phyloP scores from a whole-genome alignment of 2,329 filamentous ascomycete species.

The Colletotrichum lupini region DNA sequence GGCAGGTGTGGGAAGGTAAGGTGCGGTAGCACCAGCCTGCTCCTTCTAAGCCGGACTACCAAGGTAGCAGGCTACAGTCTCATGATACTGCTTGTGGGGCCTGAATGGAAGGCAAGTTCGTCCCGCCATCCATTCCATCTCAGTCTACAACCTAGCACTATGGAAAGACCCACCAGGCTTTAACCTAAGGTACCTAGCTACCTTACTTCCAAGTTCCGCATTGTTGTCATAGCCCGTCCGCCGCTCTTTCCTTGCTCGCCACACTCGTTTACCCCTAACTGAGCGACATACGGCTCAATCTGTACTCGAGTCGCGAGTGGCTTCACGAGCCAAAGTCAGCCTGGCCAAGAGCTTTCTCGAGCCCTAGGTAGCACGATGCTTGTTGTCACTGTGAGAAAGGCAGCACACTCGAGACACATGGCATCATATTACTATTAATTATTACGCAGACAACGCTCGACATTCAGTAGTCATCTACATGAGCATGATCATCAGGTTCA shows the following conservation, averaged over 20 bases:
- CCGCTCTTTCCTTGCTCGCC: not conserved
- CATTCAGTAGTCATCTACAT: not conserved
- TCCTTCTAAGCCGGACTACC: too few relatives aligned
- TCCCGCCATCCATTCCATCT: too few relatives aligned
- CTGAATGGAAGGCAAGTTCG: too few relatives aligned
- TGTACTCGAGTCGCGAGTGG: not conserved
- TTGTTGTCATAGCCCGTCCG: not conserved
- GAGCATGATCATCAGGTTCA: not conserved
- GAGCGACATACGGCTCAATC: not conserved
- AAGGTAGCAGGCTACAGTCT: too few relatives aligned
- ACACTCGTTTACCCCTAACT: not conserved
- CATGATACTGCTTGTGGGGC: too few relatives aligned
- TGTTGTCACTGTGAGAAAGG: not conserved
- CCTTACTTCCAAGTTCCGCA: too few relatives aligned
- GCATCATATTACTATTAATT: not conserved
- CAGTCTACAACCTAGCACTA: too few relatives aligned
- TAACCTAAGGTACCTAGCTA: too few relatives aligned
- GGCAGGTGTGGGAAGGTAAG: too few relatives aligned
- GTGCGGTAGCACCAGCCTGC: too few relatives aligned
- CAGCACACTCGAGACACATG: not conserved
- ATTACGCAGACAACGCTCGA: constrained; percentile 7
- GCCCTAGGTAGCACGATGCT: not conserved
- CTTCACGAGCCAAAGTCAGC: not conserved
- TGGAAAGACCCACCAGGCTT: too few relatives aligned
- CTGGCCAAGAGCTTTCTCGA: not conserved